Conservation (phyloP, 148 eudicot genomes). For the Fagopyrum tataricum region DNA sequence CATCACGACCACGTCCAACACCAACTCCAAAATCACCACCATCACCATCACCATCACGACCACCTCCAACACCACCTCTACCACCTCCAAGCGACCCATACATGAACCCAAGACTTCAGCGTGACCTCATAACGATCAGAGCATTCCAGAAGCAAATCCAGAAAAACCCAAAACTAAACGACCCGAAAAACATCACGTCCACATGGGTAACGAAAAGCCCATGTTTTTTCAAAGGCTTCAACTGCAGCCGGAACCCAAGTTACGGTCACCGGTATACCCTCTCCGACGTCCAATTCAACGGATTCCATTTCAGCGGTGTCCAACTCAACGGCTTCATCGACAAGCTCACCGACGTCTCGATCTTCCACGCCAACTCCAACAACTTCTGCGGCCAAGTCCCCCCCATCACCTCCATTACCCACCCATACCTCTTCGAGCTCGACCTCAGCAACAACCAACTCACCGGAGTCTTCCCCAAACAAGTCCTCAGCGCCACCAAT, state of each 20-base stretch:
- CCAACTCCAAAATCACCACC: neutral
- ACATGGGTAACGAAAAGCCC: neutral
- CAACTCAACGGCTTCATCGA: neutral
- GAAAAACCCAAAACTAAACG: neutral
- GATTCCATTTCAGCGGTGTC: neutral
- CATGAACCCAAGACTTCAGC: neutral
- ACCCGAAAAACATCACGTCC: neutral
- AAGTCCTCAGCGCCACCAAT: conserved; percentile 40
- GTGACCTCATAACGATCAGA: neutral
- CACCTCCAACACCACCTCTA: neutral
- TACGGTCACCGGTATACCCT: neutral
- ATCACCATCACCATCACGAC: neutral
- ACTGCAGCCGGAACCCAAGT: neutral
- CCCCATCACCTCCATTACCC: conserved; percentile 21
- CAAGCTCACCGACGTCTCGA: conserved; percentile 53
- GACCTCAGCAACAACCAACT: conserved; percentile 86
- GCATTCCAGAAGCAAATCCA: neutral
- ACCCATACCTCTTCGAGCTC: conserved; percentile 48
- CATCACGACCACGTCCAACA: neutral
- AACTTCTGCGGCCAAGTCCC: conserved; percentile 77
- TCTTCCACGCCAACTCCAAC: conserved; percentile 87
- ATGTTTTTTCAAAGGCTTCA: neutral
- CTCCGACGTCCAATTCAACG: conserved; percentile 12
- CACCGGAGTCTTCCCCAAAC: conserved; percentile 58
- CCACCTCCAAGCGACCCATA: neutral